These are phyloP conservation scores for Xylariales sp. DNA, from an alignment of 2,329 filamentous ascomycete genomes.

Conservation along the genomic window DNA sequence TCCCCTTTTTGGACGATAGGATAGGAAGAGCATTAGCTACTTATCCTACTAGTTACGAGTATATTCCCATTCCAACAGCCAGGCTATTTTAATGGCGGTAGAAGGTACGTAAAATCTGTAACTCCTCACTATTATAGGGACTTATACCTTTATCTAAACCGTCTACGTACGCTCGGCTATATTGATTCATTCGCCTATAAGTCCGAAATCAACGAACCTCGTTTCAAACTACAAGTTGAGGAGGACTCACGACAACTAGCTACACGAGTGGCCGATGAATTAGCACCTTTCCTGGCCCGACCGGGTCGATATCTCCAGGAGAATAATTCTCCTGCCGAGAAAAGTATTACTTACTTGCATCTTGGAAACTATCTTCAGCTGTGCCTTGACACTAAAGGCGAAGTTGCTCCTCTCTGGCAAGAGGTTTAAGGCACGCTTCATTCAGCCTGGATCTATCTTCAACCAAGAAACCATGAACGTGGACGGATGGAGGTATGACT, in stretches of 20 bases:
- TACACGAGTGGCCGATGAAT: not conserved
- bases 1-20: too few species aligned
- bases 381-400: not conserved
- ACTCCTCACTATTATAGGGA: too few species aligned
- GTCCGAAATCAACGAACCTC: not conserved
- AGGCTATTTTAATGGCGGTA: too few species aligned
- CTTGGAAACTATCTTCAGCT: not conserved
- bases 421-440: not conserved
- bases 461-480: not conserved
- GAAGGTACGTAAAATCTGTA: too few species aligned
- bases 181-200: not conserved
- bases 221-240: not conserved
- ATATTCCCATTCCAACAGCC: too few species aligned
- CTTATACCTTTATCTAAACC: too few species aligned
- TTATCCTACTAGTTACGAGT: too few species aligned
- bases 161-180: too few species aligned
- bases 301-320: not conserved
- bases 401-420: not conserved
- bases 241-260: not conserved
- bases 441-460: not conserved
- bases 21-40: not conserved
- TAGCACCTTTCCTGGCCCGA: not conserved
- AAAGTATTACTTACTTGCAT: not conserved
- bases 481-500: not conserved
- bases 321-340: too few species aligned